Conservation (phyloP, 768 basidiomycete genomes). For the Agaricus blazei region DNA sequence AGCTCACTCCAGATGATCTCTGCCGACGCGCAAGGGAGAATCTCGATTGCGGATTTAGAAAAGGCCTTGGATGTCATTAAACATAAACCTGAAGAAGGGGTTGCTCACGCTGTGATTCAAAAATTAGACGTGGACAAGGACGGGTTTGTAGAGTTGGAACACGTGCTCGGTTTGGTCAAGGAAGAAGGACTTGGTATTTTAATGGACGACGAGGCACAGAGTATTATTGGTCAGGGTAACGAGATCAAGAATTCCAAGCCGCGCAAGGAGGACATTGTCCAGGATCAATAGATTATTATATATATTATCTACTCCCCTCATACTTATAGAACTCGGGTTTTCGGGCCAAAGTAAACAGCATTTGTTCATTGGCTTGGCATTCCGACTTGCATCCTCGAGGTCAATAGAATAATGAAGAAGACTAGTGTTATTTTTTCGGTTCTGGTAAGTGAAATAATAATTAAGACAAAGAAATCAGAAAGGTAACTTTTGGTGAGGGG, state of each 20-base stretch:
- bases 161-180: constrained; percentile 83
- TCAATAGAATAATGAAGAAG: too few species aligned
- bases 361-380: too few species aligned
- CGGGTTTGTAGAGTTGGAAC: constrained; percentile 92
- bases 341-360: too few species aligned
- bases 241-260: constrained; percentile 78
- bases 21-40: constrained; percentile 80
- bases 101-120: constrained; percentile 80
- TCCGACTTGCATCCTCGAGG: too few species aligned
- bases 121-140: constrained; percentile 97
- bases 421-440: not conserved
- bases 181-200: constrained; percentile 87
- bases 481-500: not conserved
- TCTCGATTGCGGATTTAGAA: constrained; percentile 83
- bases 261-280: constrained; percentile 95
- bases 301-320: not conserved
- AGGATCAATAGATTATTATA: constrained; percentile 40
- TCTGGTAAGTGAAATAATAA: not conserved
- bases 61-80: constrained; percentile 91
- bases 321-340: not conserved
- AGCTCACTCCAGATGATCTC: constrained; percentile 83
- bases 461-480: not conserved
- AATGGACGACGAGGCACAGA: constrained; percentile 80
- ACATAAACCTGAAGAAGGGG: constrained; percentile 87
- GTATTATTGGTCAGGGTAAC: constrained; percentile 75